Conservation (phyloP, 2,329 filamentous ascomycete genomes). For the Diplodia corticola region DNA sequence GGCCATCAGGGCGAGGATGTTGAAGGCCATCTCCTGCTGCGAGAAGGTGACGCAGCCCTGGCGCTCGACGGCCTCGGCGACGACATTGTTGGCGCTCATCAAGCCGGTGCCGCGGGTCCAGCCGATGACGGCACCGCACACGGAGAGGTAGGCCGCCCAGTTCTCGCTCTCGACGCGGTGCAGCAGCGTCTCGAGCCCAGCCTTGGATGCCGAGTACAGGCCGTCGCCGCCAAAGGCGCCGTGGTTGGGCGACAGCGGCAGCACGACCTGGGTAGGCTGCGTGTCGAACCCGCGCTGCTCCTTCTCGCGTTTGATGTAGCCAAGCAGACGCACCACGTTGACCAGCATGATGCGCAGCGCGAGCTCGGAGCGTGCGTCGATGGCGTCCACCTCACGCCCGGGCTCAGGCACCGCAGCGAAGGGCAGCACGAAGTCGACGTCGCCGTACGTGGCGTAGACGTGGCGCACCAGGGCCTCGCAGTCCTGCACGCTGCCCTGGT, state of each 20-base stretch:
- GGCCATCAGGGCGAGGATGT: constrained; percentile 41
- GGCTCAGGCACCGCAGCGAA: constrained; percentile 46
- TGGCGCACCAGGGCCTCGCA: constrained; percentile 39
- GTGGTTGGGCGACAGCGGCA: constrained; percentile 49
- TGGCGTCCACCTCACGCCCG: constrained; percentile 38
- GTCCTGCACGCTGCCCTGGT: constrained; percentile 45
- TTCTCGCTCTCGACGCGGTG: constrained; percentile 39
- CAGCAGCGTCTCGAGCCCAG: constrained; percentile 42
- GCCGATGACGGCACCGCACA: constrained; percentile 48
- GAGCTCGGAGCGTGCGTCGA: constrained; percentile 40
- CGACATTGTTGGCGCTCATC: constrained; percentile 46
- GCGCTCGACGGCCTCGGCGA: constrained; percentile 42
- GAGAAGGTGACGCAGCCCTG: constrained; percentile 44
- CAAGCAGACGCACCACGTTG: constrained; percentile 43
- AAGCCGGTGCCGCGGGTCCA: constrained; percentile 50
- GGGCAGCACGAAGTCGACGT: constrained; percentile 43
- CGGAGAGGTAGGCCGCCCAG: constrained; percentile 42
- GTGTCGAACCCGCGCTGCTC: constrained; percentile 29
- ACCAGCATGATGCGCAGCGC: constrained; percentile 46
- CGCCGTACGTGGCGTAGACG: constrained; percentile 39
- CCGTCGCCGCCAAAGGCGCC: constrained; percentile 48
- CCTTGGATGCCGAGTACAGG: constrained; percentile 49
- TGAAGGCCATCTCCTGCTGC: constrained; percentile 44
- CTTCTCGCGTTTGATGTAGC: constrained; percentile 37
- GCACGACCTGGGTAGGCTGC: constrained; percentile 32